A percentile compares a stretch with the other conserved stretches of the same genome.
Conservation (phyloP, 495 filamentous ascomycete species). For the Poronia punctata region DNA sequence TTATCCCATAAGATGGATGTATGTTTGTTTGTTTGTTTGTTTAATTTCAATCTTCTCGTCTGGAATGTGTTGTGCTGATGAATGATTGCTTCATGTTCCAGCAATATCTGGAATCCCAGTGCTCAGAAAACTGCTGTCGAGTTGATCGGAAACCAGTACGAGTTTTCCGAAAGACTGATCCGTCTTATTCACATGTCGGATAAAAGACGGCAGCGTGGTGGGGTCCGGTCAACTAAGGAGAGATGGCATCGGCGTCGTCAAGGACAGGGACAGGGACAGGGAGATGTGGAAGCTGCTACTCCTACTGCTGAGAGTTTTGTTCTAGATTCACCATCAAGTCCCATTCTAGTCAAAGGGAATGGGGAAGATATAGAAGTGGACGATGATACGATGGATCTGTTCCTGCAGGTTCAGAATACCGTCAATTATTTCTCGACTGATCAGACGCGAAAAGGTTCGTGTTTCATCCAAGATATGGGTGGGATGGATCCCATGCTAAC, state of each 20-base stretch:
- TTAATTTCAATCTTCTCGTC: no score
- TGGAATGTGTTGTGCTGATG: no score
- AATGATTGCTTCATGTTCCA: slow-evolving; percentile 23
- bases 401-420: slow-evolving; percentile 26
- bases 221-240: slow-evolving; percentile 10
- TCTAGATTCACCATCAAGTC: slow-evolving; percentile 3
- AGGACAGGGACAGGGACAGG: slow-evolving; percentile 10
- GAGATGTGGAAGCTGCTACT: slow-evolving; percentile 9
- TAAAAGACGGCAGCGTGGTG: slow-evolving; percentile 6
- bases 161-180: slow-evolving; percentile 59
- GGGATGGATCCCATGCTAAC: slow-evolving; percentile 3
- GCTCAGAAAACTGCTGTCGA: slow-evolving; percentile 49
- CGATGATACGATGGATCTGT: slow-evolving; percentile 18
- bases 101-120: slow-evolving; percentile 68
- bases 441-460: slow-evolving; percentile 25
- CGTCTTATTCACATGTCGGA: slow-evolving; percentile 46
- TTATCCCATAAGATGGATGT: slow-evolving; percentile 60
- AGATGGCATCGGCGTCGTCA: no score
- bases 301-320: slow-evolving; percentile 7
- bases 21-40: no score
- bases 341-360: slow-evolving; percentile 9
- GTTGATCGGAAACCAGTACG: slow-evolving; percentile 50
- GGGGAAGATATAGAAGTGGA: slow-evolving; percentile 1
- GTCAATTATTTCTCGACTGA: slow-evolving; percentile 38
- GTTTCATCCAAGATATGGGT: neutral